Evolutionary conservation across 345 rosid species (phyloP).

Genomic region (Lumnitzera littorea): DNA sequence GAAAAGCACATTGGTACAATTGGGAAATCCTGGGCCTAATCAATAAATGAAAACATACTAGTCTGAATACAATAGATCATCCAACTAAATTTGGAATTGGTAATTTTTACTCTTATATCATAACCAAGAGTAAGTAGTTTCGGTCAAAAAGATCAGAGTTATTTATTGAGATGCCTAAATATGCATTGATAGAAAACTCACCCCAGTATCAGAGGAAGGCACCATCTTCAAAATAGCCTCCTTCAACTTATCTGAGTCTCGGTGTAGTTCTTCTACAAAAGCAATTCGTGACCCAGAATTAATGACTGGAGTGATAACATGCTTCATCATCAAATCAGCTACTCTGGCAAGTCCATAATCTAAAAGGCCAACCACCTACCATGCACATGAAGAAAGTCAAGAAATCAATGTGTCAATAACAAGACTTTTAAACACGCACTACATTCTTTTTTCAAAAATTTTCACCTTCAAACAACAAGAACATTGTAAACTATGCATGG

Average conservation of each 20-base stretch:
- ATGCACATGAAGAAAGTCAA: constrained; percentile 10
- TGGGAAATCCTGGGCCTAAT: neutral
- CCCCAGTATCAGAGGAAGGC: constrained; percentile 42
- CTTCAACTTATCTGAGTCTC: constrained; percentile 31
- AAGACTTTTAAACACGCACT: constrained; percentile 1
- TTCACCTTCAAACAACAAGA: too few species aligned
- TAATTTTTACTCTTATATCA: neutral
- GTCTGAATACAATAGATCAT: too few species aligned
- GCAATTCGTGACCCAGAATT: constrained; percentile 41
- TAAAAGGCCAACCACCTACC: constrained; percentile 73
- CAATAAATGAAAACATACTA: too few species aligned
- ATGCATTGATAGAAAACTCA: constrained; percentile 9
- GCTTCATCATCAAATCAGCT: constrained; percentile 83
- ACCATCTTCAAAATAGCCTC: constrained; percentile 50
- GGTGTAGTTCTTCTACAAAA: constrained; percentile 43
- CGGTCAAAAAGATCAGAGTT: too few species aligned
- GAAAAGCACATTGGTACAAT: constrained; percentile 2
- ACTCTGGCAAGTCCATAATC: constrained; percentile 88
- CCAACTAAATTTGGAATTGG: neutral
- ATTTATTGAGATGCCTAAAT: too few species aligned
- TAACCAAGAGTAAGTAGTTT: too few species aligned
- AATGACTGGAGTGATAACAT: constrained; percentile 66
- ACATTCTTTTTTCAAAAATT: too few species aligned
- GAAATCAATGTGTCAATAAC: constrained; percentile 5
- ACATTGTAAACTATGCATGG: too few species aligned